Percentiles rank a stretch among this genome's conserved stretches.
phyloP scores from a whole-genome alignment of 306 rosid species.

The Fragaria iinumae region DNA sequence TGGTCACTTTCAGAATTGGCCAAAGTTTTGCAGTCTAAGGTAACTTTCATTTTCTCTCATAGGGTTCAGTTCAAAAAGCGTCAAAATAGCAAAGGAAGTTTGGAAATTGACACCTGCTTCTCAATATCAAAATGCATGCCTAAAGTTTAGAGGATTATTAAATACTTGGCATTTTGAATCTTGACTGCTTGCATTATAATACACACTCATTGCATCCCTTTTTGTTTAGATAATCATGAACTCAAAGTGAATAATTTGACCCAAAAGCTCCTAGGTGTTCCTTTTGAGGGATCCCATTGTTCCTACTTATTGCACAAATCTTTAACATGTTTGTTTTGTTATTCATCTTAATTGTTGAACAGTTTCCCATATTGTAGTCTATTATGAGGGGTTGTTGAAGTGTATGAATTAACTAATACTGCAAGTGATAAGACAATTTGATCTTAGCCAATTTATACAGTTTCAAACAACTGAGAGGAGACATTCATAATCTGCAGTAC shows the following conservation, averaged over 20 bases:
- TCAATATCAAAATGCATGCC: background rate
- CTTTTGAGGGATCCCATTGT: slow-evolving; percentile 13
- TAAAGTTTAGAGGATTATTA: background rate
- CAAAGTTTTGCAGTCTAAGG: background rate
- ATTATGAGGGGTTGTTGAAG: background rate
- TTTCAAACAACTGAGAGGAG: background rate
- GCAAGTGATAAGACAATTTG: background rate
- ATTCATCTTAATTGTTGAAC: background rate
- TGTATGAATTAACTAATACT: background rate
- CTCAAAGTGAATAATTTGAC: slow-evolving; percentile 10
- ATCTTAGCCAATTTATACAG: background rate
- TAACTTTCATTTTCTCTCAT: background rate
- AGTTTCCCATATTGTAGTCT: background rate
- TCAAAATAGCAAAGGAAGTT: background rate
- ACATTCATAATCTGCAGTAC: background rate
- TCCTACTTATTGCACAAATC: background rate
- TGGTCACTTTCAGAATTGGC: background rate
- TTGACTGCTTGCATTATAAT: slow-evolving; percentile 3
- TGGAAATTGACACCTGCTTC: background rate
- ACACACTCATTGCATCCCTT: background rate
- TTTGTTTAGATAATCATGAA: background rate
- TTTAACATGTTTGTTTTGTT: background rate
- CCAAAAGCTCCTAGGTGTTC: slow-evolving; percentile 4
- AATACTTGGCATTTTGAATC: background rate
- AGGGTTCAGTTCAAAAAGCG: background rate